These are phyloP conservation scores for Aspergillus awamori DNA, from an alignment of 2,329 filamentous ascomycete genomes.

Conservation along the genomic window DNA sequence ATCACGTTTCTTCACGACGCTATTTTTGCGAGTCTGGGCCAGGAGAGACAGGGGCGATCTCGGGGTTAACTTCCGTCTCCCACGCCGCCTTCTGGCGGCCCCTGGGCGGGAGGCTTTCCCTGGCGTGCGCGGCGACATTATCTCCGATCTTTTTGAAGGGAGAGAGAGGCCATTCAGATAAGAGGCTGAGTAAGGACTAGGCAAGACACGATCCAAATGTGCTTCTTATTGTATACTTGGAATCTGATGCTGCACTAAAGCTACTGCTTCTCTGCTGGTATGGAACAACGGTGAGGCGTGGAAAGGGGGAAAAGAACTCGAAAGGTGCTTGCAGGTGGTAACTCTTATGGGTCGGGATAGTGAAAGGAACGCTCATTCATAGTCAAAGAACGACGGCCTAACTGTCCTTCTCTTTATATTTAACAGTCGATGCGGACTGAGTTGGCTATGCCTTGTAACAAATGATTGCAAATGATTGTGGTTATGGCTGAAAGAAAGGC, in stretches of 20 bases:
- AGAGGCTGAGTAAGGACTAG: background rate
- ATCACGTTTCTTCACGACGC: constrained; percentile 10
- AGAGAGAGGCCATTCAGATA: background rate
- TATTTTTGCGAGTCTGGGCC: constrained; percentile 18
- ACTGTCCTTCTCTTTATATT: constrained; percentile 8
- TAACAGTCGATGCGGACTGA: background rate
- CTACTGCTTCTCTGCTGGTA: background rate
- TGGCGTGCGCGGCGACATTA: background rate
- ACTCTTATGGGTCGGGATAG: constrained; percentile 2
- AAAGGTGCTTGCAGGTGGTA: background rate
- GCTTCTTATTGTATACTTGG: background rate
- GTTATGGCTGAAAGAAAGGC: background rate
- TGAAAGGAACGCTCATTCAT: constrained; percentile 1
- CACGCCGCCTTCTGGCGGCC: constrained; percentile 11
- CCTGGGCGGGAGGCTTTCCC: constrained; percentile 10
- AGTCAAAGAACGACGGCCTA: constrained; percentile 3
- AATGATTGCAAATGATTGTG: background rate
- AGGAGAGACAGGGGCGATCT: constrained; percentile 20
- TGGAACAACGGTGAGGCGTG: background rate
- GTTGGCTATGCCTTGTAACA: background rate
- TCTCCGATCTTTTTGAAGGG: background rate
- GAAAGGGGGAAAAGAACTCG: background rate
- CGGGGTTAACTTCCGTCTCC: constrained; percentile 14
- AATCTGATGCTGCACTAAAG: background rate
- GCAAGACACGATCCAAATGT: background rate